Evolutionary conservation across 2,329 filamentous ascomycete species (phyloP), one percentile per base, ranked within the genome.

Genomic region (Claviceps lovelessii): DNA sequence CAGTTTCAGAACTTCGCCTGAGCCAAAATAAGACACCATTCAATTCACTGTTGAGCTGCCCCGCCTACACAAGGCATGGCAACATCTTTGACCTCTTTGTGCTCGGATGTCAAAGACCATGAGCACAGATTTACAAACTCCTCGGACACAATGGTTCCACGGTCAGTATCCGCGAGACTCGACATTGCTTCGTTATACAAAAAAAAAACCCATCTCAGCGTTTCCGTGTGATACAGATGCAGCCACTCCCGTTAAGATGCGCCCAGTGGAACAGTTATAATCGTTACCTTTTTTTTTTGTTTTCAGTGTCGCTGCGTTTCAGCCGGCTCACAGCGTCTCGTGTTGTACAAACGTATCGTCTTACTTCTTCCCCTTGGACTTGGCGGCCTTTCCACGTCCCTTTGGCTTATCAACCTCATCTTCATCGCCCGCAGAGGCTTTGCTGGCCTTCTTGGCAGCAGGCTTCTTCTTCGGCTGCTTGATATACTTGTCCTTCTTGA

Each of bases 401-500:
- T 79, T 81, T 60, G 77, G 72, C 60, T 78, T 78, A 54, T 74
- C 75, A 10, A 78, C 78, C 50, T 73, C 74, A 11, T 73, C 76
- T 0, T 75, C 75, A 23, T 74, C 76, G 19, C 71, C 73, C 7
- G 77, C 77, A n/a, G 73, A 74, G 13, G 72, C 70, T 47, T 75
- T 76, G 48, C 57, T 70, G 0, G 68, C 58, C 60, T 72, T 74
- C 63, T 74, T 74, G n/a, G 69, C 64, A 8, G 69, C 64, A 7
- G 63, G 44, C 66, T 81, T 79, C 64, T 81, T 82, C 76, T 95
- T 96, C 13, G 91, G 88, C 65, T 86, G 79, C 69, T 93, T 95
- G 67, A 97, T 90, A 64, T 95, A 96, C 70, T 96, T 97, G 71
- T 98, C 93, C 66, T 91, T 95, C 64, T 86, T 89, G 52, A 97